phyloP scores from a whole-genome alignment of 768 basidiomycete species.

The Mycena galericulata region DNA sequence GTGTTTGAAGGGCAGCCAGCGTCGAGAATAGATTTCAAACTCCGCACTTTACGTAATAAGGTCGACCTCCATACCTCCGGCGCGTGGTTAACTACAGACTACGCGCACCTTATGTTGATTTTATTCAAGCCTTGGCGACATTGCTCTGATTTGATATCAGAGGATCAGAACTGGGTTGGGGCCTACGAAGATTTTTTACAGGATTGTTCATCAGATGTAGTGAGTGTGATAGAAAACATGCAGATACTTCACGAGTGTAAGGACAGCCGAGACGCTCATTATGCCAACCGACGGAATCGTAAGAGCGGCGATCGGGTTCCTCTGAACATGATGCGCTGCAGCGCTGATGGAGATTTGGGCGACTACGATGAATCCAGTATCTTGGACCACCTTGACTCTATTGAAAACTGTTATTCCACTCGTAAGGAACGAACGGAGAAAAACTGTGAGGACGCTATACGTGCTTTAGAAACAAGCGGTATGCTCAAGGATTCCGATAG shows the following conservation, averaged over 20 bases:
- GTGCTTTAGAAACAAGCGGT: background rate
- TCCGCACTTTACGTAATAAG: no score
- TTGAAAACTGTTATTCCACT: background rate
- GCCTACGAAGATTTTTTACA: background rate
- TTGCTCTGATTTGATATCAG: background rate
- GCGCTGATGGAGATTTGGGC: background rate
- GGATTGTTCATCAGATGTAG: constrained; percentile 12
- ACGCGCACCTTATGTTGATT: constrained; percentile 43
- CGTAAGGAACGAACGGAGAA: background rate
- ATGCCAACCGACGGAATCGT: background rate
- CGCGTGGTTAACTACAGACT: no score
- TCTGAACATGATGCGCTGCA: background rate
- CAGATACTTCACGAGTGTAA: constrained; percentile 14
- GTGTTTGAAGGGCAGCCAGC: no score
- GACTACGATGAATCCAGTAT: background rate
- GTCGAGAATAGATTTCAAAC: no score
- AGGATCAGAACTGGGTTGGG: background rate
- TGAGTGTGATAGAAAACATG: constrained; percentile 25
- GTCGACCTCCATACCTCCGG: no score
- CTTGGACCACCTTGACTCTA: background rate
- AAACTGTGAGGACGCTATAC: background rate
- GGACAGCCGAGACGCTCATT: constrained; percentile 22
- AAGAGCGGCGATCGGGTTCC: background rate
- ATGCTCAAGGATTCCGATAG: no score
- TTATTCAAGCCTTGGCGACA: constrained; percentile 42